A percentile compares a stretch with the other conserved stretches of the same genome.
Conservation (phyloP, 176 grass and related monocot species). For the Zoysia japonica region DNA sequence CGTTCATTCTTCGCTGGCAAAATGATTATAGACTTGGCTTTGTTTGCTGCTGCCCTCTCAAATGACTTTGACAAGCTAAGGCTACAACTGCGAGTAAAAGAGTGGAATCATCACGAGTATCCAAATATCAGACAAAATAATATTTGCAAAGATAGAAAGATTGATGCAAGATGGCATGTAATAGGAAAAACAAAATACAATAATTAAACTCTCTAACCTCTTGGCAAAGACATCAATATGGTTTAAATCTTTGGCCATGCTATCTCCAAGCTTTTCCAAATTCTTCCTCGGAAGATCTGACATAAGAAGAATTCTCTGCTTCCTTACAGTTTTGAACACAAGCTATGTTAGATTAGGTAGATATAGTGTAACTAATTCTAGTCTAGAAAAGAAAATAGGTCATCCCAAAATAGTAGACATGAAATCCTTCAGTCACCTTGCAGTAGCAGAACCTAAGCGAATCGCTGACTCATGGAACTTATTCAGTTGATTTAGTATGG, state of each 20-base stretch:
- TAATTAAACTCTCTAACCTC: constrained; percentile 60
- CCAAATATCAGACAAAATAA: constrained; percentile 28
- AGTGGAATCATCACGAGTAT: not conserved
- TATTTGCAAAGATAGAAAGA: constrained; percentile 15
- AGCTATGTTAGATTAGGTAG: constrained; percentile 19
- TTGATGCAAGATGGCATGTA: constrained; percentile 9
- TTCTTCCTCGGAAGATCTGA: constrained; percentile 95
- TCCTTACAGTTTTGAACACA: constrained; percentile 68
- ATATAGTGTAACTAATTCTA: constrained; percentile 10
- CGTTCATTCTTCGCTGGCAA: constrained; percentile 70
- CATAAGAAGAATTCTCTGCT: constrained; percentile 95
- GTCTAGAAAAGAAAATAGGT: constrained; percentile 24
- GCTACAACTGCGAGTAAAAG: constrained; percentile 73
- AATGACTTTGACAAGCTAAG: constrained; percentile 95
- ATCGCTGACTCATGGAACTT: constrained; percentile 96
- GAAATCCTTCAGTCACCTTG: constrained; percentile 66
- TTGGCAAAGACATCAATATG: constrained; percentile 92
- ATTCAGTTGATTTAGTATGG: constrained; percentile 88
- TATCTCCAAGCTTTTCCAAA: constrained; percentile 85
- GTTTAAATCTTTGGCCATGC: constrained; percentile 75
- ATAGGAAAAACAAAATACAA: constrained; percentile 43
- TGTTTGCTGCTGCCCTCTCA: constrained; percentile 92
- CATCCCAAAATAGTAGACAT: constrained; percentile 33
- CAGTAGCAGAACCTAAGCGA: constrained; percentile 79
- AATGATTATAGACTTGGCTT: constrained; percentile 91